Percentiles rank a stretch among this genome's conserved stretches.
Conservation (phyloP, 495 filamentous ascomycete species). For the Jackrogersella minutella region DNA sequence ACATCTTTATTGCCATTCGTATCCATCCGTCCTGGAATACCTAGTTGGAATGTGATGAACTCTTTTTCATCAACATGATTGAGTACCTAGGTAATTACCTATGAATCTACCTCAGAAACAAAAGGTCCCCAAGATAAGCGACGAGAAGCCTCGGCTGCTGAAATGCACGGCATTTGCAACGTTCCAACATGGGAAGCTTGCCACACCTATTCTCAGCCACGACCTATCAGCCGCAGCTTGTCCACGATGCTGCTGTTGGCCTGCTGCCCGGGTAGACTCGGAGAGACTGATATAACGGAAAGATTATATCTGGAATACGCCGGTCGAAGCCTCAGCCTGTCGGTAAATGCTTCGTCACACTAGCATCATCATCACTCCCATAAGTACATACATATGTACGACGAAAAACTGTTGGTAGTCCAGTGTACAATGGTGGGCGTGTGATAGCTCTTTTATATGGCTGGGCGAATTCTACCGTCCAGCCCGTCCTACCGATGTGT, state of each 20-base stretch:
- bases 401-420: not conserved
- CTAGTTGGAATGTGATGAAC: too few relatives aligned
- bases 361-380: not conserved
- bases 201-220: not conserved
- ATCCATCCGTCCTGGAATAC: too few relatives aligned
- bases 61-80: too few relatives aligned
- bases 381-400: not conserved
- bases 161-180: slow-evolving; percentile 11
- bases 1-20: too few relatives aligned
- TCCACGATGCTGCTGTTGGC: not conserved
- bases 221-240: slow-evolving; percentile 18
- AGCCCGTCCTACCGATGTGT: slow-evolving; percentile 6
- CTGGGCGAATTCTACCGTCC: slow-evolving; percentile 1
- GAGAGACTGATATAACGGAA: not conserved
- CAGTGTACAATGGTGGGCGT: not conserved
- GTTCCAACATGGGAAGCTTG: too few relatives aligned
- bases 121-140: too few relatives aligned
- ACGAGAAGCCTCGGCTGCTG: not conserved
- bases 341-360: slow-evolving; percentile 11
- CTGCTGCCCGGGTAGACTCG: slow-evolving; percentile 15
- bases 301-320: not conserved
- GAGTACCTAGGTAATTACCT: too few relatives aligned
- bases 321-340: slow-evolving; percentile 2
- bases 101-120: not conserved
- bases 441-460: slow-evolving; percentile 26